phyloP scores from a whole-genome alignment of 2,329 filamentous ascomycete genomes.

The Sporothrix pallida region DNA sequence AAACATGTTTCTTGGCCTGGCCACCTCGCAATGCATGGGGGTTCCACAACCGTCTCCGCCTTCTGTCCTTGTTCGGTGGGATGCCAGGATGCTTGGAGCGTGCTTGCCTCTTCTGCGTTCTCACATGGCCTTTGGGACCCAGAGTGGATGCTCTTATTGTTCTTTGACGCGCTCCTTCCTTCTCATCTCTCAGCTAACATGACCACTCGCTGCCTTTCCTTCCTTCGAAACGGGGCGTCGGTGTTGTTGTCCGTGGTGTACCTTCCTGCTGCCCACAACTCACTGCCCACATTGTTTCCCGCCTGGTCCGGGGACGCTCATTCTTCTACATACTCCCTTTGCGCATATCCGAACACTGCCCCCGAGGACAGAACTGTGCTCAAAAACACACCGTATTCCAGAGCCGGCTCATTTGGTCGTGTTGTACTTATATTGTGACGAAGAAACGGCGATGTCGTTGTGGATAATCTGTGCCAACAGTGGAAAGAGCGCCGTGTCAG shows the following conservation, averaged over 20 bases:
- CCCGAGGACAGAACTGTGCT: background rate
- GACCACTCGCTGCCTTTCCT: background rate
- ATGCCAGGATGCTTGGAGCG: background rate
- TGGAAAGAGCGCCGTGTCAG: background rate
- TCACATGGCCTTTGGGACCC: slow-evolving; percentile 17
- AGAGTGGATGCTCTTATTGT: background rate
- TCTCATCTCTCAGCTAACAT: slow-evolving; percentile 7
- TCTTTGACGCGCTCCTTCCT: slow-evolving; percentile 6
- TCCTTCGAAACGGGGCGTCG: slow-evolving; percentile 5
- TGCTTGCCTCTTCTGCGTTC: background rate
- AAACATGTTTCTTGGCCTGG: slow-evolving; percentile 18
- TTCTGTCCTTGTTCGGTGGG: slow-evolving; percentile 21
- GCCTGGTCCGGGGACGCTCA: background rate
- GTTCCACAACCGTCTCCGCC: slow-evolving; percentile 10
- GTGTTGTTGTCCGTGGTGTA: background rate
- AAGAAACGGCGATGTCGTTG: background rate
- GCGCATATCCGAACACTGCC: background rate
- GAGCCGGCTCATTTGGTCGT: no score
- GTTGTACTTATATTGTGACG: no score
- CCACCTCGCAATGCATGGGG: slow-evolving; percentile 3
- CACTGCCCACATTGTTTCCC: background rate
- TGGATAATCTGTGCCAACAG: background rate
- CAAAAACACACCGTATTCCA: background rate
- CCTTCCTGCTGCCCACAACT: background rate
- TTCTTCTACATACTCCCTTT: background rate